Base-by-base conservation (phyloP, 371 early-diverging fungal species). In the Chytridiales sp. region DNA sequence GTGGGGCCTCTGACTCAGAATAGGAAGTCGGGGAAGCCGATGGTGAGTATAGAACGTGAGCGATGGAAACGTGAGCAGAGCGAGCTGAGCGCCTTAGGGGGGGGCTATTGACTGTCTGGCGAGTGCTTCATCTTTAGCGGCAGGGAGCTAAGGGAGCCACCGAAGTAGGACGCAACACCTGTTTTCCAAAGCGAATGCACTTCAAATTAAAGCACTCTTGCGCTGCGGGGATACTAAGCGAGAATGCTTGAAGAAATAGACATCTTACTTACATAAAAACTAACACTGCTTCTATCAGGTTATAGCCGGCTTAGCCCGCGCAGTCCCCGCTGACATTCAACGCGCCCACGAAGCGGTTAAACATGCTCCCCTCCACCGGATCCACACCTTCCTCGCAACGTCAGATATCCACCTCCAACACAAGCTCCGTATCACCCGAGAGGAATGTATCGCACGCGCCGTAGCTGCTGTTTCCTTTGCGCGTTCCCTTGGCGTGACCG, bases 321-420 rank as follows among this genome's bases (percentile, higher is more conserved):
- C 94, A 1, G 85, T 87, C 2, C 80, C 82, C 6, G 79, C 79
- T 34, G 97, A 97, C 69, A 95, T 97, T 61, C 80, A 87, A 59
- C 87, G 91, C 11, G 90, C 91, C 47, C 90, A 84, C 64, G 94
- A 94, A 35, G 97, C 97, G 11, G 83, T 97, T 56, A 76, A 78
- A 61, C 72, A 80, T 30, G 95, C 97, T 2, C 94, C 93, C 27
- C 73, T 72, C 13, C 87, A 88, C 59, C 86, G 97, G 36, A 93
- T 97, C 59, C 97, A 97, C 79, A 86, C 87, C 29, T 94, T 95
- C 77, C 82, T 97, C 60, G 97, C 97, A 38, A 95, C 97, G 3
- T 93, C 93, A 4, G 97, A 97, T 68, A 89, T 97, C 51, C 97
- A 97, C 65, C 82, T 97, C 34, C 72, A 95, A 72, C 80, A 89